Conservation (phyloP, 441 rosid species). For the Erysimum cheiri region DNA sequence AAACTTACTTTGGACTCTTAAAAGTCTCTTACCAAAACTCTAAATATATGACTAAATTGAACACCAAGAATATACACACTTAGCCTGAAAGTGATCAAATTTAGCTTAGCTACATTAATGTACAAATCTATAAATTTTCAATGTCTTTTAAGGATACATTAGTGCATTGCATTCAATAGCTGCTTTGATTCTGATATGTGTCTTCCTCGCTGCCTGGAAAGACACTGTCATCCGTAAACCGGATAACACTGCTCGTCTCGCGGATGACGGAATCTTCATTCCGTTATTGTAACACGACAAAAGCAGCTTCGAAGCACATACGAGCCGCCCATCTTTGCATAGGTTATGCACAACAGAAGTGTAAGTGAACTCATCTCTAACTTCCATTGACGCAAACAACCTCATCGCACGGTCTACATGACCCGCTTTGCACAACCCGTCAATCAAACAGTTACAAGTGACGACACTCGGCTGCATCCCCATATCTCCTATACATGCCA, state of each 20-base stretch:
- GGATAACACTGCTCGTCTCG: conserved; percentile 62
- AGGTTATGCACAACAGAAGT: conserved; percentile 78
- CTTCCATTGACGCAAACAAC: conserved; percentile 60
- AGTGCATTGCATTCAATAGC: conserved; percentile 31
- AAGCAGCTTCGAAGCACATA: conserved; percentile 66
- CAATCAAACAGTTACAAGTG: conserved; percentile 68
- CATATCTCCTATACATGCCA: conserved; percentile 52
- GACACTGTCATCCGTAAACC: conserved; percentile 51
- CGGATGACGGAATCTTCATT: conserved; percentile 61
- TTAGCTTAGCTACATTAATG: neutral
- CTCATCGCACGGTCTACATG: conserved; percentile 56
- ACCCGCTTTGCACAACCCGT: conserved; percentile 70
- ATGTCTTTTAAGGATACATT: neutral
- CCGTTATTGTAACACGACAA: conserved; percentile 66
- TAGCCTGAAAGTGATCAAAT: neutral
- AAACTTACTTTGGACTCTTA: conserved; percentile 10
- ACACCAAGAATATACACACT: conserved; percentile 11
- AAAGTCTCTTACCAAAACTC: conserved; percentile 7
- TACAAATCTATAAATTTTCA: neutral
- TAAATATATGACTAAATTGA: conserved; percentile 20
- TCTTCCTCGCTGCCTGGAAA: conserved; percentile 40
- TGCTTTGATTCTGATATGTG: conserved; percentile 18
- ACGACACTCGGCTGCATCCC: conserved; percentile 51
- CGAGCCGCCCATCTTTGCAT: conserved; percentile 60
- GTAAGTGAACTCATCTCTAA: conserved; percentile 69